Evolutionary conservation across 768 basidiomycete genomes (phyloP).

Genomic region (Kwoniella sp.): DNA sequence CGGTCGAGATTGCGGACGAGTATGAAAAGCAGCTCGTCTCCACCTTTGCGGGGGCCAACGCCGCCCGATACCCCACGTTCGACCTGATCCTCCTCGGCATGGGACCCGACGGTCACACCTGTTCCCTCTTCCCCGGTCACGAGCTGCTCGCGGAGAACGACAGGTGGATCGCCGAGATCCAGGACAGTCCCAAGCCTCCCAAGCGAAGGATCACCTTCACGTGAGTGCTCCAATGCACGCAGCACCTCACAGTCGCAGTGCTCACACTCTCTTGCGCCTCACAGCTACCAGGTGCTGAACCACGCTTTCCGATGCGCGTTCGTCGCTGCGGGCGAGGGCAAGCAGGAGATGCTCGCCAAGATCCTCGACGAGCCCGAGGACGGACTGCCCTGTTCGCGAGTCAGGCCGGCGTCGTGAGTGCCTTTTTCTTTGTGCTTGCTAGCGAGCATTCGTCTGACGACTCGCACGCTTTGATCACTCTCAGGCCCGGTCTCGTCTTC

Average conservation of each 20-base stretch:
- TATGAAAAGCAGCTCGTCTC: slow-evolving; percentile 41
- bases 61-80: slow-evolving; percentile 94
- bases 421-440: background rate
- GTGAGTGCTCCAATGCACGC: slow-evolving; percentile 54
- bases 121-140: slow-evolving; percentile 94
- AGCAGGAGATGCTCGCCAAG: slow-evolving; percentile 66
- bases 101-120: slow-evolving; percentile 98
- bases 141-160: slow-evolving; percentile 74
- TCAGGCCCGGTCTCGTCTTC: slow-evolving; percentile 71
- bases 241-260: too few species aligned
- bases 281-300: slow-evolving; percentile 50
- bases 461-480: background rate
- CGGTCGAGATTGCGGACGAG: slow-evolving; percentile 27
- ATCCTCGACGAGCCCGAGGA: slow-evolving; percentile 77
- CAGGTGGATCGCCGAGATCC: slow-evolving; percentile 89
- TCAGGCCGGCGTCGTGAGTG: slow-evolving; percentile 59
- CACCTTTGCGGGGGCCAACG: slow-evolving; percentile 86
- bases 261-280: background rate
- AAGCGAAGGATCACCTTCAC: slow-evolving; percentile 86
- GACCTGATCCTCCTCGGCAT: slow-evolving; percentile 95
- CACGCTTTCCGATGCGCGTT: slow-evolving; percentile 70
- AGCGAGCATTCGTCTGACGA: background rate
- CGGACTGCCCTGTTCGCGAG: slow-evolving; percentile 75
- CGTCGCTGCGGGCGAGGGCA: slow-evolving; percentile 76
- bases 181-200: slow-evolving; percentile 92